phyloP scores from a whole-genome alignment of 73 alveolate species.

The Blepharisma japonicum region DNA sequence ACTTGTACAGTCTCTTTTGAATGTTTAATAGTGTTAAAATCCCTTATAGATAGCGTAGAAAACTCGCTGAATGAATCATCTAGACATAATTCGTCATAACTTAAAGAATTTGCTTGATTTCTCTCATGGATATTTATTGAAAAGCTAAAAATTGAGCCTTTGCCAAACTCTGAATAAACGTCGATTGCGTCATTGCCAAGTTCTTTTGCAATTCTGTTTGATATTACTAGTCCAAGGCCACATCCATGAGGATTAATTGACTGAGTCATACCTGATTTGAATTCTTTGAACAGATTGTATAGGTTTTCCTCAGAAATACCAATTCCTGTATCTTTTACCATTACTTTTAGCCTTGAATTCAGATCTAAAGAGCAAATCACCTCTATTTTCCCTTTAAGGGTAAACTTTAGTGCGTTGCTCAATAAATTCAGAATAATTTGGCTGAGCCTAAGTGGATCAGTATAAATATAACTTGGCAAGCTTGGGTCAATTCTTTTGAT shows the following conservation, averaged over 20 bases:
- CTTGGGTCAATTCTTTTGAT: not conserved
- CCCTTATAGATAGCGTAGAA: not conserved
- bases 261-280: not conserved
- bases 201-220: not conserved
- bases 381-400: slow-evolving; percentile 38
- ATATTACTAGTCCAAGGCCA: not conserved
- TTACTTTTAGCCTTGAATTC: not conserved
- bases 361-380: not conserved
- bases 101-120: not conserved
- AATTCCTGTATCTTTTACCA: not conserved
- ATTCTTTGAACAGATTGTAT: not conserved
- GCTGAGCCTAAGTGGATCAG: slow-evolving; percentile 38
- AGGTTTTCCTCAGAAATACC: not conserved
- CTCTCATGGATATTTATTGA: not conserved
- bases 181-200: not conserved
- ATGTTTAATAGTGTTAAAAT: not conserved
- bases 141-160: slow-evolving; percentile 11
- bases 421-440: slow-evolving; percentile 42
- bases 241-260: not conserved
- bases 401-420: slow-evolving; percentile 46
- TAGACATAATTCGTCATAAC: not conserved
- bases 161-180: not conserved
- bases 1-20: not conserved
- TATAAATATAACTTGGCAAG: slow-evolving; percentile 18
- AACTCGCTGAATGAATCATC: not conserved